Evolutionary conservation across 2,329 filamentous ascomycete genomes (phyloP), one percentile per base, ranked within the genome.

Genomic region (Phaeosphaeria sp.): DNA sequence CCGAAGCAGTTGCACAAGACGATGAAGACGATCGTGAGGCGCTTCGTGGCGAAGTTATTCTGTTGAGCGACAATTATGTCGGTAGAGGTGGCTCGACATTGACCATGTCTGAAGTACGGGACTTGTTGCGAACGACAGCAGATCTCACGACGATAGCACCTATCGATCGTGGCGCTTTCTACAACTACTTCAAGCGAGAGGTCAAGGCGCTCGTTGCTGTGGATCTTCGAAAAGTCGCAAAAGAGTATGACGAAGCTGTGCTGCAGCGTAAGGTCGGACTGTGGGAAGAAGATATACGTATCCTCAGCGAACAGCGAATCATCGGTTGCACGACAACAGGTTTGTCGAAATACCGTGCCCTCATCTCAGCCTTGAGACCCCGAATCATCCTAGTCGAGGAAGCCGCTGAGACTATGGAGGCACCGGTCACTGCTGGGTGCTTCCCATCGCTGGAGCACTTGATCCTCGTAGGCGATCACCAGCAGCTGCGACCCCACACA

Each of bases 291-390:
- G 84, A 86, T 51, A 79, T 84, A 33, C 85, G 85, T 50, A 49
- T 74, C 4, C 60, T 74, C 20, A 55, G 61, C 50, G 51, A 64
- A 3, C 79, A 84, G 5, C 85, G 82, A 54, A 72, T 90, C 24
- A 82, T 90, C 51, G 87, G 87, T 8, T 83, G 89, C 81, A 96
- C 92, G 0, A 93, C 90, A 0, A 96, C 92, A 0, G 91, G 92
- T 1, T 73, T 96, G 8, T 89, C 88, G 75, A 96, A 96, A 66
- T 94, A 95, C 60, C 87, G 91, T 3, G 86, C 84, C 1, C 80
- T 94, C 2, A 80, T 96, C 21, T 82, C 87, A 0, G 85, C 86
- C 1, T 72, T 94, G 4, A 81, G 84, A 25, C 91, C 92, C 0
- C 86, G 82, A 22, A 81, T 91, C 3, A 82, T 94, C 15, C 78